Evolutionary conservation across 1,284 basidiomycete genomes (phyloP), one percentile per base, ranked within the genome.

Genomic region (Sporisorium scitamineum): DNA sequence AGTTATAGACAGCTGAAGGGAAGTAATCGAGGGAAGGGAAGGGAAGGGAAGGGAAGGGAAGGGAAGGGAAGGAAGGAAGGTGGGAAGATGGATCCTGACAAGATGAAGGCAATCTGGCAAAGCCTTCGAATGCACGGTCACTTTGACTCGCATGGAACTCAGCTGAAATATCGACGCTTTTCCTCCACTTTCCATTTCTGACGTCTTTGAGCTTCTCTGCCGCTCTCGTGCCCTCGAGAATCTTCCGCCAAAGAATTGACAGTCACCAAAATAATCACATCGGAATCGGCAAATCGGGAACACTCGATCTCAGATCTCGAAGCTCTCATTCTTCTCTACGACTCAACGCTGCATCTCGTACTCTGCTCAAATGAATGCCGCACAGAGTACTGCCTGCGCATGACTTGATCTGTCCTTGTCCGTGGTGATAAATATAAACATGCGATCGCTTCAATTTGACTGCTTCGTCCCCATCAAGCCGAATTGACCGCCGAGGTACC

Each of bases 121-220:
- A 47, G 44, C 27, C 7, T 8, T 27, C 24, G 27, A 16, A 29
- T 48, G 26, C 47, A 48, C 27, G 24, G 18, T 39, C 32, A 20
- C 11, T 34, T 22, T 18, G 42, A 45, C 34, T 29, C 42, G 57
- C 47, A 59, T 51, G 47, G 47, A 59, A 59, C 18, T 37, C 11
- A n/a, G 29, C 32, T 50, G 56, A 58, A 58, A 34, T 42, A 39
- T 64, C 55, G 39, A 37, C 55, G n/a, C 54, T 24, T 20, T 58
- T 63, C 59, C 62, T 66, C 69, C 69, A 66, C 69, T 66, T 70
- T 70, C 60, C 47, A 61, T 70, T 48, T 24, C 8, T 27, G 31
- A 44, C 48, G 42, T 61, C 65, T 56, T 32, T 51, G 32, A 51
- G 52, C 62, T 70, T 70, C 68, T 55, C 20, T 48, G 42, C 31